Conservation (phyloP, 1,139 yeast species). For the Hansenula sp. region DNA sequence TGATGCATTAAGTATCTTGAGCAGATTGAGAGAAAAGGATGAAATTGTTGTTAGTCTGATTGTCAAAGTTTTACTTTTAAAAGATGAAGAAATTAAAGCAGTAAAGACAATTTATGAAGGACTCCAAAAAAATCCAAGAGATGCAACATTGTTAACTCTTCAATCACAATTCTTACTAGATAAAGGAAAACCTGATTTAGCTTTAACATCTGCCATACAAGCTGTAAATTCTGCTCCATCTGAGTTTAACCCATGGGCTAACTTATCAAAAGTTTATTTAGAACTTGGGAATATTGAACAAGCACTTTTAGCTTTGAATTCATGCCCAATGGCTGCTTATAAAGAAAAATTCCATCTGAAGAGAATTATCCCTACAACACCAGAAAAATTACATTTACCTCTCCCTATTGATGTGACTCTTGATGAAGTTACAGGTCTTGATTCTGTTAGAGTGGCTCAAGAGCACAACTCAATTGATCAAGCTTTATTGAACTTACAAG, state of each 20-base stretch:
- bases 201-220: slow-evolving; percentile 70
- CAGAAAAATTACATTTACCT: slow-evolving; percentile 75
- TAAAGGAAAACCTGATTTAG: slow-evolving; percentile 69
- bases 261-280: slow-evolving; percentile 71
- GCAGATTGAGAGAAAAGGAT: slow-evolving; percentile 39
- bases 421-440: slow-evolving; percentile 49
- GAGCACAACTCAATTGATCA: slow-evolving; percentile 62
- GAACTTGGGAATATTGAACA: slow-evolving; percentile 74
- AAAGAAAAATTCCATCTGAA: slow-evolving; percentile 65
- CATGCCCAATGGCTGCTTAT: slow-evolving; percentile 91
- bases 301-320: slow-evolving; percentile 81
- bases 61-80: slow-evolving; percentile 60
- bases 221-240: slow-evolving; percentile 90
- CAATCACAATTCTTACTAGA: slow-evolving; percentile 74
- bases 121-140: slow-evolving; percentile 55
- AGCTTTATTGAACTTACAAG: slow-evolving; percentile 70
- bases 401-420: slow-evolving; percentile 75
- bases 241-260: slow-evolving; percentile 89
- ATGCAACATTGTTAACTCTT: slow-evolving; percentile 45
- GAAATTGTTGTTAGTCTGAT: slow-evolving; percentile 56
- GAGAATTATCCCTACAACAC: slow-evolving; percentile 34
- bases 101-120: slow-evolving; percentile 62
- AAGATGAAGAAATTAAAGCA: slow-evolving; percentile 78
- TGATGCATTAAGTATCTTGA: slow-evolving; percentile 56
- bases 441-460: slow-evolving; percentile 51